These are phyloP conservation scores for Torulaspora maleeae DNA, from an alignment of 805 yeast species.

Conservation along the genomic window DNA sequence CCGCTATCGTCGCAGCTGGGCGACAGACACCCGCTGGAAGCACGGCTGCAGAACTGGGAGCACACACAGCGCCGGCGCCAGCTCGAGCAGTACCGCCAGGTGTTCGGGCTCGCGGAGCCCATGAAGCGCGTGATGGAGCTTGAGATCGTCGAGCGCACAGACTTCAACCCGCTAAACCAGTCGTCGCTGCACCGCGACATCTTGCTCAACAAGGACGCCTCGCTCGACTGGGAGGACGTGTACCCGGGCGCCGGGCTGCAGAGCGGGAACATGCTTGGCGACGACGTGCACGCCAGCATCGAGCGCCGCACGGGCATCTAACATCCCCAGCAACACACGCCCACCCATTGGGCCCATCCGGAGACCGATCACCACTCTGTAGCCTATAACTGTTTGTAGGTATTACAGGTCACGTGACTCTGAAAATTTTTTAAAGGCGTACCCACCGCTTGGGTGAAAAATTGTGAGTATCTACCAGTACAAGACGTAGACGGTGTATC, in stretches of 20 bases:
- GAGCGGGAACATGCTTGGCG: constrained; percentile 39
- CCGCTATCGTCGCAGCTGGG: constrained; percentile 55
- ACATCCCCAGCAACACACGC: background rate
- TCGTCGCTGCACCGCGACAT: constrained; percentile 65
- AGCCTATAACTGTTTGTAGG: background rate
- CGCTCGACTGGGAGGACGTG: constrained; percentile 91
- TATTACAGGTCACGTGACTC: background rate
- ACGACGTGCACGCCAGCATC: constrained; percentile 69
- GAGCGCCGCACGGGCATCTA: constrained; percentile 57
- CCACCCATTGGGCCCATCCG: no score
- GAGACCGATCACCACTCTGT: background rate
- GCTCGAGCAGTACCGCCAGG: constrained; percentile 72
- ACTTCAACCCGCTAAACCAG: constrained; percentile 57
- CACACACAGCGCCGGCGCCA: constrained; percentile 62
- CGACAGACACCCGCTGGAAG: constrained; percentile 81
- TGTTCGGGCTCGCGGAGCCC: constrained; percentile 92
- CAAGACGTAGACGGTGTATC: no score
- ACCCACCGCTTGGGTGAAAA: background rate
- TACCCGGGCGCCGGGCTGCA: constrained; percentile 45
- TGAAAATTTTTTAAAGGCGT: constrained; percentile 2
- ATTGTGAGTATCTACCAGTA: background rate
- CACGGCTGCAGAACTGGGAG: constrained; percentile 76
- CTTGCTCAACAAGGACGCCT: constrained; percentile 66
- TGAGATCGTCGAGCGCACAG: constrained; percentile 62
- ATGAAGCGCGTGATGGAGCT: constrained; percentile 88